phyloP scores from a whole-genome alignment of 176 grass and related monocot genomes.

The Poa pratensis region DNA sequence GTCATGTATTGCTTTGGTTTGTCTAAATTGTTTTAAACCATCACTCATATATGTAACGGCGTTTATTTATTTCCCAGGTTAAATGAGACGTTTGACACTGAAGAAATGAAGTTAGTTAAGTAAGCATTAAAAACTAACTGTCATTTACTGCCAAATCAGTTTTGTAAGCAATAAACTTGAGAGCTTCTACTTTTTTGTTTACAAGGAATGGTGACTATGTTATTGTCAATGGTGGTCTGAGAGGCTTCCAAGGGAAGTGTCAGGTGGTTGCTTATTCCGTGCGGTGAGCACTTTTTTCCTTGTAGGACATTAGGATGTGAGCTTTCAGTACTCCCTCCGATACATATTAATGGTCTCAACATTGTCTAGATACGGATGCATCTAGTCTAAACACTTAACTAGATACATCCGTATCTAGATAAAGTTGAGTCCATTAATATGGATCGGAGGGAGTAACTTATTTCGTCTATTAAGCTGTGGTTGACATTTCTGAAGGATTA shows the following conservation, averaged over 20 bases:
- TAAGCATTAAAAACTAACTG: conserved; percentile 27
- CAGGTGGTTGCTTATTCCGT: conserved; percentile 73
- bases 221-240: conserved; percentile 74
- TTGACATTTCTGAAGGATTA: not conserved
- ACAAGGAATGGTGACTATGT: conserved; percentile 81
- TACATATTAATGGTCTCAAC: too few species aligned
- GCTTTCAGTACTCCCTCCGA: not conserved
- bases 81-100: conserved; percentile 62
- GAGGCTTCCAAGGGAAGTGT: conserved; percentile 85
- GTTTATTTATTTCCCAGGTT: conserved; percentile 52
- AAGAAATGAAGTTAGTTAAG: conserved; percentile 72
- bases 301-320: conserved; percentile 19
- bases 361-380: too few species aligned
- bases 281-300: conserved; percentile 60
- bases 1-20: conserved; percentile 12
- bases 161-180: conserved; percentile 7
- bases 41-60: not conserved
- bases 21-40: not conserved
- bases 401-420: too few species aligned
- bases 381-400: too few species aligned
- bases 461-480: not conserved
- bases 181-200: conserved; percentile 25
- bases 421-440: too few species aligned
- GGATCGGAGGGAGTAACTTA: too few species aligned
- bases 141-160: conserved; percentile 22